Base-by-base conservation (phyloP, 768 basidiomycete species). In the Ramaria sp. region DNA sequence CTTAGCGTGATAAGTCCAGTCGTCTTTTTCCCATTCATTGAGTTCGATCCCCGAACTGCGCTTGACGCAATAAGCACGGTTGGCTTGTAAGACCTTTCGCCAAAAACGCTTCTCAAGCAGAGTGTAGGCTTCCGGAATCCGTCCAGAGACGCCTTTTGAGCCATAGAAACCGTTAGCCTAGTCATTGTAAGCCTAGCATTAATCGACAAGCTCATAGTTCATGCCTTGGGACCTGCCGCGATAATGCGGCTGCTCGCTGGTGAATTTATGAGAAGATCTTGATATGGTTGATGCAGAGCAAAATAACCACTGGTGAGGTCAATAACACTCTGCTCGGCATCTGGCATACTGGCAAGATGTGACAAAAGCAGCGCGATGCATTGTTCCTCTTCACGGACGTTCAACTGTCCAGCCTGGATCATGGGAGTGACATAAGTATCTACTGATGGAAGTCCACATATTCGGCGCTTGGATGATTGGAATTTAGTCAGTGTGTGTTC, bases 1-100 rank as follows among this genome's bases (percentile, higher is more conserved):
- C 77, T 99, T 99, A 24, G 96, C 89, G 63, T 99, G 96, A 69
- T 99, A 99, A 1, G 96, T 98, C 96, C 96, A 99, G 3, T 85
- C 90, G 22, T 75, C 70, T 59, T 78, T 78, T 63, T 82, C 78
- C 96, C 96, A 99, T 67, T 99, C 95, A 56, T 71, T 77, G 57
- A 99, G 71, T 52, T 81, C 73, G 22, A 99, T 76, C 0, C 81
- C 79, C 32, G 69, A 62, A 3, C 15, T 53, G n/a, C 39, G 50
- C 47, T 52, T 55, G 27, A 55, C 44, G 47, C 59, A 50, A 43
- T 18, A 62, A 16, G 32, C 62, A 38, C 58, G 38, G 20, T 58
- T 41, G 3, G 61, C 41, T 20, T 30, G 10, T 13, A 43, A 34
- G 1, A 67, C 51, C 20, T 61, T 48, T 12, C 58, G 51, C 63